phyloP scores from a whole-genome alignment of 1,139 yeast genomes.

The Diutina catenulata region DNA sequence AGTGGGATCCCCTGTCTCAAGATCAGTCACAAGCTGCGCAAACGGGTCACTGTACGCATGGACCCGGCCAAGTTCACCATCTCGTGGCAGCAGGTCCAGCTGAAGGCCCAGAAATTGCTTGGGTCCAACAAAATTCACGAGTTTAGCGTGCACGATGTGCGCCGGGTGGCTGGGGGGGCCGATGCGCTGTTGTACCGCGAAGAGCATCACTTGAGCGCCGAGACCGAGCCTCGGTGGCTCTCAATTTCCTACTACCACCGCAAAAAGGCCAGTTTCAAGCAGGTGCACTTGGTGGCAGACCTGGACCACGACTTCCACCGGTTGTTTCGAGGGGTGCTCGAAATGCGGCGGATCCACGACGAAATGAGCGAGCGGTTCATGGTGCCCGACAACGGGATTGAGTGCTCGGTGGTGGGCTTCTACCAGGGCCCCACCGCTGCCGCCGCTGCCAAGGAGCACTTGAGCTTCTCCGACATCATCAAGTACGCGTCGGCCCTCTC shows the following conservation, averaged over 20 bases:
- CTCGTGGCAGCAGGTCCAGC: conserved; percentile 17
- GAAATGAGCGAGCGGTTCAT: conserved; percentile 22
- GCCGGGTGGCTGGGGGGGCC: conserved; percentile 50
- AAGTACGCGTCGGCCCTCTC: conserved; percentile 57
- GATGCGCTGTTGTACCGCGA: conserved; percentile 79
- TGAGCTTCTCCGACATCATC: conserved; percentile 60
- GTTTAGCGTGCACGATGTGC: conserved; percentile 61
- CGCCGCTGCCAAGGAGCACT: conserved; percentile 15
- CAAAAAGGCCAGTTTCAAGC: conserved; percentile 42
- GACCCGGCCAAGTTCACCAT: conserved; percentile 25
- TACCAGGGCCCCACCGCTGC: conserved; percentile 6
- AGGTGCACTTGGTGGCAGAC: conserved; percentile 66
- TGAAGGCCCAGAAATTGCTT: conserved; percentile 12
- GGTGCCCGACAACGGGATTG: conserved; percentile 12
- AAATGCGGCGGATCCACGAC: conserved; percentile 27
- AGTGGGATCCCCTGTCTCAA: conserved; percentile 34
- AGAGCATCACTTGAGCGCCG: conserved; percentile 63
- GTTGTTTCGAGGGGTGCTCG: conserved; percentile 47
- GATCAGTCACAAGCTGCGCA: conserved; percentile 58
- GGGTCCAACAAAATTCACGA: conserved; percentile 23
- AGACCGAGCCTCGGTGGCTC: conserved; percentile 61
- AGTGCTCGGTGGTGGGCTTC: not conserved
- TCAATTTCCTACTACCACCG: conserved; percentile 60
- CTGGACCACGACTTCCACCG: conserved; percentile 47
- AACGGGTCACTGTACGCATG: conserved; percentile 28